Percentiles rank a stretch among this genome's conserved stretches.
phyloP scores from a whole-genome alignment of 805 yeast species.

The Saturnispora silvae region DNA sequence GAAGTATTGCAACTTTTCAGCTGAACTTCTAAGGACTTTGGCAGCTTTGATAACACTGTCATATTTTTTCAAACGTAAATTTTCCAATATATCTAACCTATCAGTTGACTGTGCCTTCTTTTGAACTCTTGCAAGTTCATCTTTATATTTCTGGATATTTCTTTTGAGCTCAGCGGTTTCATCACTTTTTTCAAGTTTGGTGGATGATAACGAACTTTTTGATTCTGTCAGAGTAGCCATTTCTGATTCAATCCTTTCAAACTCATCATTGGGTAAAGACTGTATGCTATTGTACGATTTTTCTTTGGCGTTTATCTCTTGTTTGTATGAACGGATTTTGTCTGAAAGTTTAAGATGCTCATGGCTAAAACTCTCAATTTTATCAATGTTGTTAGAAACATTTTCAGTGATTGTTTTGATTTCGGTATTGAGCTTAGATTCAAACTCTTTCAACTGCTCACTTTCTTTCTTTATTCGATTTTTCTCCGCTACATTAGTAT shows the following conservation, averaged over 20 bases:
- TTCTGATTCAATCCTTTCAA: neutral
- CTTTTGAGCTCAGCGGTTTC: neutral
- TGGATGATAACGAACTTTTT: neutral
- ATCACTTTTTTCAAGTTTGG: neutral
- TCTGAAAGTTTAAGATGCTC: neutral
- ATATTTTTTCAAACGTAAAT: slow-evolving; percentile 20
- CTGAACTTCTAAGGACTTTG: slow-evolving; percentile 28
- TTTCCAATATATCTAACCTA: slow-evolving; percentile 37
- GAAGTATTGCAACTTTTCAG: slow-evolving; percentile 29
- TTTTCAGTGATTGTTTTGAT: neutral
- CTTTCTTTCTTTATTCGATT: slow-evolving; percentile 12
- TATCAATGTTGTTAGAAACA: neutral
- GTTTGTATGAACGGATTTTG: neutral
- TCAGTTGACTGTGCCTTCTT: slow-evolving; percentile 34
- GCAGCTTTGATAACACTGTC: slow-evolving; percentile 28
- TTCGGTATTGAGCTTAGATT: neutral
- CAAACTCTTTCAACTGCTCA: neutral
- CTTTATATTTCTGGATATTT: neutral
- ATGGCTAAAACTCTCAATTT: slow-evolving; percentile 1
- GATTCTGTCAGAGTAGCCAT: neutral
- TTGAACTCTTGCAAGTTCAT: slow-evolving; percentile 11
- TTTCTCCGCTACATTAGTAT: slow-evolving; percentile 9
- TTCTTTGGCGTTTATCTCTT: neutral
- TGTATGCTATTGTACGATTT: neutral
- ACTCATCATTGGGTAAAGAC: slow-evolving; percentile 1